Conservation (phyloP, 345 rosid species). For the Acer negundo region DNA sequence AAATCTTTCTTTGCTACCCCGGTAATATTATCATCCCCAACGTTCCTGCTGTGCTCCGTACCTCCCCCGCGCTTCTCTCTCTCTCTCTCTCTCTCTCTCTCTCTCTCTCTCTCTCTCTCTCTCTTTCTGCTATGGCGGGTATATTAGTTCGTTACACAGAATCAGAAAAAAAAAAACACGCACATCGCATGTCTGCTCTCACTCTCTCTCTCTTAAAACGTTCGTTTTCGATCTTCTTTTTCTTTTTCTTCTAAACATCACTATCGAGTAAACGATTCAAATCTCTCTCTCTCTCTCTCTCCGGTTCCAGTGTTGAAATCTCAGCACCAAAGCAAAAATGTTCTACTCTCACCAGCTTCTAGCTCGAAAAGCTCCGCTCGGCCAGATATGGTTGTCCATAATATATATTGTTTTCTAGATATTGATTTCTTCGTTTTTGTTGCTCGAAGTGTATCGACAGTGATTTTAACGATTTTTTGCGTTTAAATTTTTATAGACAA, state of each 20-base stretch:
- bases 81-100: not conserved
- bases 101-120: not conserved
- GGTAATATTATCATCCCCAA: not conserved
- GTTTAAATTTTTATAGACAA: too few species aligned
- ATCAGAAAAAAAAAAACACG: not conserved
- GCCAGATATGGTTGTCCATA: constrained; percentile 77
- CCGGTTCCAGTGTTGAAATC: not conserved
- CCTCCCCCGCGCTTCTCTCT: not conserved
- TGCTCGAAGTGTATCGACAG: not conserved
- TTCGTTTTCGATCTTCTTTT: not conserved
- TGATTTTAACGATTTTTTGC: not conserved
- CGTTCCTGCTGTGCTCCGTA: not conserved
- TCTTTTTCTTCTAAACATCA: not conserved
- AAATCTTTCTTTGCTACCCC: not conserved
- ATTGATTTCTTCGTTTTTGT: not conserved
- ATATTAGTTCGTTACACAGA: not conserved
- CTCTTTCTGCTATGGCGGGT: constrained; percentile 6
- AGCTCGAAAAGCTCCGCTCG: constrained; percentile 96
- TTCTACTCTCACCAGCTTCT: constrained; percentile 94
- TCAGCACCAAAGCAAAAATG: constrained; percentile 38
- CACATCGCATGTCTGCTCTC: not conserved
- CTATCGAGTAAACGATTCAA: not conserved
- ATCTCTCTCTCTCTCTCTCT: not conserved
- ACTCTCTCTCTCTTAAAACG: not conserved
- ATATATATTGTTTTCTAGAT: not conserved